Conservation (phyloP, 192 early-diverging fungal species). For the Piromyces finnis region DNA sequence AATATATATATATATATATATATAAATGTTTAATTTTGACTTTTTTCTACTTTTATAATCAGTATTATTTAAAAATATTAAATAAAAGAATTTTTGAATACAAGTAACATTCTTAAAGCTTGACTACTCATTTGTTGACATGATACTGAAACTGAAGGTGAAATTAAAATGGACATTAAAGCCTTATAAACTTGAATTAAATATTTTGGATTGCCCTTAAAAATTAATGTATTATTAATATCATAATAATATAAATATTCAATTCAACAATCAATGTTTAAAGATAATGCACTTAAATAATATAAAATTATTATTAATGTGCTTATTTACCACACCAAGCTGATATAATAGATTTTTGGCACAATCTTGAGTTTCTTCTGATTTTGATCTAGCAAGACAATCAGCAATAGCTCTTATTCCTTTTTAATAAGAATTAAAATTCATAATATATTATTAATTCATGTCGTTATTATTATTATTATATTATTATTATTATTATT, state of each 20-base stretch:
- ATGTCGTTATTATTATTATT: too few relatives aligned
- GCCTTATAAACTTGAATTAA: conserved; percentile 43
- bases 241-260: too few relatives aligned
- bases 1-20: neutral
- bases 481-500: too few relatives aligned
- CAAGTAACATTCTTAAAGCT: conserved; percentile 29
- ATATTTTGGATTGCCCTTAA: conserved; percentile 48
- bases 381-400: conserved; percentile 29
- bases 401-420: conserved; percentile 32
- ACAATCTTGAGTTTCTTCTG: conserved; percentile 36
- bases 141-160: conserved; percentile 17
- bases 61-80: too few relatives aligned
- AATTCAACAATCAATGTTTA: too few relatives aligned
- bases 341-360: conserved; percentile 31
- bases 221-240: too few relatives aligned
- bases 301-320: too few relatives aligned
- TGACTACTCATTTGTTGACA: conserved; percentile 43
- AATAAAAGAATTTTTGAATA: too few relatives aligned
- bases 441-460: too few relatives aligned
- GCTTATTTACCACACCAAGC: conserved; percentile 26
- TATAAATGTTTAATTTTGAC: neutral
- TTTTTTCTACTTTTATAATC: too few relatives aligned
- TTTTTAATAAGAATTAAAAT: too few relatives aligned
- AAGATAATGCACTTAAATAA: too few relatives aligned
- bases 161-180: conserved; percentile 28